These are phyloP conservation scores for Aspergillus ruber DNA, from an alignment of 2,329 filamentous ascomycete genomes.

Conservation along the genomic window DNA sequence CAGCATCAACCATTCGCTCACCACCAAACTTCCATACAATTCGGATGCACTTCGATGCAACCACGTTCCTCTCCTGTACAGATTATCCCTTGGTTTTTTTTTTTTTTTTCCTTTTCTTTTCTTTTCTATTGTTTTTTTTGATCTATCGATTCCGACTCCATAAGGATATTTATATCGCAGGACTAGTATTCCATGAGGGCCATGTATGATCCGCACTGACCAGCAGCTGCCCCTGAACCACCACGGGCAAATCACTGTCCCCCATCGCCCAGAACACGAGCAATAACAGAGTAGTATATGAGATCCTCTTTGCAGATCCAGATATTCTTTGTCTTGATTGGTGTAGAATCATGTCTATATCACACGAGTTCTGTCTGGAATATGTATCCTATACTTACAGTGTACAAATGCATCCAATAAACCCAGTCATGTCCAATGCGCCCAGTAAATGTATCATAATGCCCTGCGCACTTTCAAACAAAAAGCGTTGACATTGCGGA, in stretches of 20 bases:
- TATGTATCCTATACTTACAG: background rate
- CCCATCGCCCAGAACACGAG: background rate
- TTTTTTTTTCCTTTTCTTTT: background rate
- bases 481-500: too few relatives aligned
- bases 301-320: background rate
- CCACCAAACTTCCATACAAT: background rate
- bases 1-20: background rate
- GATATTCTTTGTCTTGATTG: background rate
- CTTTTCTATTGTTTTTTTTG: background rate
- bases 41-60: background rate
- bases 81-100: background rate
- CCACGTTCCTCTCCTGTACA: background rate
- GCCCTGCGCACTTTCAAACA: background rate
- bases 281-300: background rate
- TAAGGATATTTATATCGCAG: too few relatives aligned
- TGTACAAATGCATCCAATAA: slow-evolving; percentile 2
- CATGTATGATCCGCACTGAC: background rate
- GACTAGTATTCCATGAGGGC: too few relatives aligned
- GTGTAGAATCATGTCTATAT: too few relatives aligned
- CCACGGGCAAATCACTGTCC: background rate
- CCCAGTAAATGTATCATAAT: background rate
- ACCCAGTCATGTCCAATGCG: slow-evolving; percentile 4
- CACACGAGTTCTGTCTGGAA: background rate
- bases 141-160: background rate
- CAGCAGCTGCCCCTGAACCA: slow-evolving; percentile 5